phyloP scores from a whole-genome alignment of 2,329 filamentous ascomycete species.

The Epichloe hybrida region DNA sequence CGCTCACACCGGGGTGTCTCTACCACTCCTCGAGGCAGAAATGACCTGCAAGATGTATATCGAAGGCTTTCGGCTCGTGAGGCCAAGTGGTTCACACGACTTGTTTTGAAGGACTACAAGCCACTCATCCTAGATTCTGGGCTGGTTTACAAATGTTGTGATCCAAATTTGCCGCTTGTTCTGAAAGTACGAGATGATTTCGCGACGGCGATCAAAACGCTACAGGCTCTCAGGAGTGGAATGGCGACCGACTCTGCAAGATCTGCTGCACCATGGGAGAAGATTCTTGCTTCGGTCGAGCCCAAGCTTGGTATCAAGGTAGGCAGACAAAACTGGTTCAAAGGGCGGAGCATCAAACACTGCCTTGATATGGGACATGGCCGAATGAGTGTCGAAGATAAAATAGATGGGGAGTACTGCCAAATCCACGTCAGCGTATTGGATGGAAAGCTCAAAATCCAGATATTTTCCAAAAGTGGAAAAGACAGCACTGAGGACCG shows the following conservation, averaged over 20 bases:
- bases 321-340: conserved; percentile 49
- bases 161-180: conserved; percentile 56
- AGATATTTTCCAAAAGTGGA: conserved; percentile 85
- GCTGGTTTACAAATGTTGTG: conserved; percentile 44
- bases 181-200: conserved; percentile 60
- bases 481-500: conserved; percentile 75
- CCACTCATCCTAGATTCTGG: conserved; percentile 48
- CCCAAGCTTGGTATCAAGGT: conserved; percentile 50
- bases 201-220: conserved; percentile 39
- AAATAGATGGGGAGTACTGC: conserved; percentile 82
- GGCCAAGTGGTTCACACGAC: conserved; percentile 75
- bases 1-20: conserved; percentile 21
- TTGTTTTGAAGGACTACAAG: conserved; percentile 65
- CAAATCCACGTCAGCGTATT: conserved; percentile 69
- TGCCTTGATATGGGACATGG: conserved; percentile 51
- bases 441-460: conserved; percentile 41
- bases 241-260: conserved; percentile 10
- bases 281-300: conserved; percentile 24
- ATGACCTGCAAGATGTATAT: conserved; percentile 43
- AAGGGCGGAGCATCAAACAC: conserved; percentile 59
- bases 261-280: conserved; percentile 5
- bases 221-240: conserved; percentile 24
- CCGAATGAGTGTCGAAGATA: conserved; percentile 61
- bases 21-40: conserved; percentile 18
- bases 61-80: conserved; percentile 49